These are phyloP conservation scores for Rhizophora apiculata DNA, from an alignment of 345 rosid genomes.

Conservation along the genomic window DNA sequence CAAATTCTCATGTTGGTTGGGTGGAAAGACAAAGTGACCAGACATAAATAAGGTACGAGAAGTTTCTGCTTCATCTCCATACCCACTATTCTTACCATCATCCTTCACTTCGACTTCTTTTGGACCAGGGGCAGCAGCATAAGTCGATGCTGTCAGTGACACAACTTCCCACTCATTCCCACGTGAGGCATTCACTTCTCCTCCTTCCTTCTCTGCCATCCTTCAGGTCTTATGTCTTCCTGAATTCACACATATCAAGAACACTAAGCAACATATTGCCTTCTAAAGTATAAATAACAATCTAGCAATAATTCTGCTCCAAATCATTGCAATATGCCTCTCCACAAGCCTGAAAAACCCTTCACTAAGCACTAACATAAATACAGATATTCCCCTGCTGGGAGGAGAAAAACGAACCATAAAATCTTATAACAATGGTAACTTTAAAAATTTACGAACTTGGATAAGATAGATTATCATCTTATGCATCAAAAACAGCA, in stretches of 20 bases:
- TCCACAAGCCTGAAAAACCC: background rate
- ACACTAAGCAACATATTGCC: constrained; percentile 1
- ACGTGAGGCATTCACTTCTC: constrained; percentile 38
- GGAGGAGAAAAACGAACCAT: no score
- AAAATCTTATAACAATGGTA: no score
- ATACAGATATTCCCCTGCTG: no score
- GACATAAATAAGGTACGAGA: constrained; percentile 73
- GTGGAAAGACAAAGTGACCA: constrained; percentile 73
- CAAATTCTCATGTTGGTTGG: constrained; percentile 62
- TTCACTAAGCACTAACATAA: background rate
- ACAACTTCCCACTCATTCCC: constrained; percentile 97
- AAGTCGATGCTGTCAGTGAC: constrained; percentile 85
- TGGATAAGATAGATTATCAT: no score
- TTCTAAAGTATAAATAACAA: background rate
- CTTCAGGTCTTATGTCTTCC: constrained; percentile 10
- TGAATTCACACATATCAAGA: background rate
- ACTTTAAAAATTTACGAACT: no score
- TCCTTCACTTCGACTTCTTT: constrained; percentile 39
- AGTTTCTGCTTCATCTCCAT: constrained; percentile 44
- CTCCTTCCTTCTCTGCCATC: constrained; percentile 43
- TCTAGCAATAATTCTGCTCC: background rate
- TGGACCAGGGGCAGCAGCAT: constrained; percentile 89
- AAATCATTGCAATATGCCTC: no score
- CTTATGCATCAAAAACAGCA: no score
- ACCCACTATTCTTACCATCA: constrained; percentile 31